These are phyloP conservation scores for Zasmidium angulare DNA, from an alignment of 2,329 filamentous ascomycete genomes.

Conservation along the genomic window DNA sequence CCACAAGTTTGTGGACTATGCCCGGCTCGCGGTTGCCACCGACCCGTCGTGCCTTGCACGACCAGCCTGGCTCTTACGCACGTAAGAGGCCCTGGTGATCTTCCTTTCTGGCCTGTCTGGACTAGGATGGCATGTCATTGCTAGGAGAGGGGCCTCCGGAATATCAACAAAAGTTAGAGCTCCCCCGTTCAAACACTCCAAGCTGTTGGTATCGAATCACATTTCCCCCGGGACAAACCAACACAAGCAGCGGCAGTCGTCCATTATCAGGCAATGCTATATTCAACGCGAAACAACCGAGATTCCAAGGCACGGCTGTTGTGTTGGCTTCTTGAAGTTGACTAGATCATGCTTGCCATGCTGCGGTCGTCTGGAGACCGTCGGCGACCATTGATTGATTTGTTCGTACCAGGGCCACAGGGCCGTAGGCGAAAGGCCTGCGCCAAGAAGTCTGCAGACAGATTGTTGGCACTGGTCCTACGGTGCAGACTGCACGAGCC, in stretches of 20 bases:
- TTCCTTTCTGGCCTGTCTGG: not conserved
- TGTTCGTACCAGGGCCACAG: not conserved
- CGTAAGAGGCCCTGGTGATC: not conserved
- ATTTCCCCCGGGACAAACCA: not conserved
- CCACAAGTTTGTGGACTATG: not conserved
- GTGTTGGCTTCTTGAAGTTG: not conserved
- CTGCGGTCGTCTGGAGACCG: not conserved
- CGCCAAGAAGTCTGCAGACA: not conserved
- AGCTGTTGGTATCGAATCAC: not conserved
- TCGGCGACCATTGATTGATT: not conserved
- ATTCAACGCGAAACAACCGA: not conserved
- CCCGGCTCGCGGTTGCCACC: not conserved
- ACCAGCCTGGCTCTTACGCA: not conserved
- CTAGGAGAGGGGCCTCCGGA: not conserved
- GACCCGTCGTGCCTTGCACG: not conserved
- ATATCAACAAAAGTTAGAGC: not conserved
- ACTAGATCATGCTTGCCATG: not conserved
- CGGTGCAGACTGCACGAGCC: not conserved
- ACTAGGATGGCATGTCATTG: not conserved
- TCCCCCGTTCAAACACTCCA: not conserved
- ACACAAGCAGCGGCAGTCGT: not conserved
- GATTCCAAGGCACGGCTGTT: not conserved
- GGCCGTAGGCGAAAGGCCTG: not conserved
- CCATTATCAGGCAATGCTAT: not conserved
- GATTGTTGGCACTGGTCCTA: not conserved